Evolutionary conservation across 768 basidiomycete genomes (phyloP).

Genomic region (Brasilioporus rufonigricans): DNA sequence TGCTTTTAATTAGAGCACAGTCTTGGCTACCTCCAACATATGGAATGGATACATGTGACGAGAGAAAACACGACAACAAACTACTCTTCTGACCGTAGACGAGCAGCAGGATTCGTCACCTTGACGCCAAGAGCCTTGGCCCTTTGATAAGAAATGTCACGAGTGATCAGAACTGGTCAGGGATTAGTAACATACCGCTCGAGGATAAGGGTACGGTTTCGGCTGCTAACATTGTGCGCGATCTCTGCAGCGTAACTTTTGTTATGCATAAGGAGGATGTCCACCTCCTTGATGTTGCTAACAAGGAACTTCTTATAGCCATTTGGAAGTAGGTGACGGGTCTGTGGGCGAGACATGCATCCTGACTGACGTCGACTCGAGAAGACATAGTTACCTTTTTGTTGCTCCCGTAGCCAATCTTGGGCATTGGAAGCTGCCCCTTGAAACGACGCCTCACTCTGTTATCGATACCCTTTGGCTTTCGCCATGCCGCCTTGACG

Average conservation of each 20-base stretch:
- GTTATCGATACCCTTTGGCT: conserved; percentile 99
- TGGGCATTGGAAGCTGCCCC: conserved; percentile 96
- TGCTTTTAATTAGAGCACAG: conserved; percentile 39
- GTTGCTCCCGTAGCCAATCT: conserved; percentile 78
- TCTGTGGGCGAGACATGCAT: conserved; percentile 41
- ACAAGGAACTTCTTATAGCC: conserved; percentile 96
- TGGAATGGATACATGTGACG: conserved; percentile 43
- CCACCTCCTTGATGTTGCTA: conserved; percentile 89
- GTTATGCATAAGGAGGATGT: conserved; percentile 98
- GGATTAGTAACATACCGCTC: conserved; percentile 59
- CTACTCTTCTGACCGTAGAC: conserved; percentile 93
- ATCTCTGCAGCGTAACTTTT: conserved; percentile 94
- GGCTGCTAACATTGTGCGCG: conserved; percentile 93
- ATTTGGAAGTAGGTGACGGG: conserved; percentile 92
- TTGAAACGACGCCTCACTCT: conserved; percentile 93
- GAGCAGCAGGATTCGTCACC: conserved; percentile 90
- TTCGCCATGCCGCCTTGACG: conserved; percentile 99
- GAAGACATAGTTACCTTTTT: conserved; percentile 59
- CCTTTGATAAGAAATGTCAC: conserved; percentile 38
- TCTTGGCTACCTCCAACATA: conserved; percentile 49
- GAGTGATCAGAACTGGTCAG: not conserved
- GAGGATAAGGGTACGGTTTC: conserved; percentile 88
- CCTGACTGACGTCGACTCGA: not conserved
- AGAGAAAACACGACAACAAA: conserved; percentile 39
- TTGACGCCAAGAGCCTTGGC: conserved; percentile 87